These are phyloP conservation scores for Botrytis galanthina DNA, from an alignment of 2,329 filamentous ascomycete genomes.

Conservation along the genomic window DNA sequence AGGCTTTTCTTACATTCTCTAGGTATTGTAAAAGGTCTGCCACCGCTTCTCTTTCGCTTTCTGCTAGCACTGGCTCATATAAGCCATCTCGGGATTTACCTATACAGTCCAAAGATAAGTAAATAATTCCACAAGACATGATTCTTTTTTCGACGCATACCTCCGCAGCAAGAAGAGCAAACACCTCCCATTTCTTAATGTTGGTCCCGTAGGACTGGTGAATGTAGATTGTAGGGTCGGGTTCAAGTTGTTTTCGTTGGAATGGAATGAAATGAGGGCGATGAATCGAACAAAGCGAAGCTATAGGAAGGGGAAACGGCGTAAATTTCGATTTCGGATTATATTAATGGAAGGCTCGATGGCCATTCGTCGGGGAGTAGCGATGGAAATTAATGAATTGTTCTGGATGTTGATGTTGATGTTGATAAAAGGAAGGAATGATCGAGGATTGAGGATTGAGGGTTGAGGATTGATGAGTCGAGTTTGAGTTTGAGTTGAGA, in stretches of 20 bases:
- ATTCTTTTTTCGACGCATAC: constrained; percentile 38
- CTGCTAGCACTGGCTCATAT: constrained; percentile 84
- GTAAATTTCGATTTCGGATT: not conserved
- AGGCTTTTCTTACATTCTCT: constrained; percentile 69
- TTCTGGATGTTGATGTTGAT: constrained; percentile 17
- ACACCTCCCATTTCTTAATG: constrained; percentile 56
- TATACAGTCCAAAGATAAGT: constrained; percentile 41
- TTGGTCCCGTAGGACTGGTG: constrained; percentile 35
- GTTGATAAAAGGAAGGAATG: constrained; percentile 21
- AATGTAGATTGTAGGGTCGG: constrained; percentile 25
- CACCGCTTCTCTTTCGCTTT: constrained; percentile 95
- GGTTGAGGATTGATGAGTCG: not conserved
- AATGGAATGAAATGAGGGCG: constrained; percentile 28
- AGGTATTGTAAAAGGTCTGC: constrained; percentile 93
- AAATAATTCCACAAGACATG: constrained; percentile 23
- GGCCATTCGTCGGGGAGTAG: constrained; percentile 19
- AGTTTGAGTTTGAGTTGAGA: not conserved
- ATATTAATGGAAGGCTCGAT: constrained; percentile 23
- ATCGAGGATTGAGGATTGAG: constrained; percentile 1
- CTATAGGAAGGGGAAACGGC: constrained; percentile 9
- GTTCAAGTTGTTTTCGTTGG: constrained; percentile 31
- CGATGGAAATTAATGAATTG: constrained; percentile 3
- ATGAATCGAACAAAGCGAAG: constrained; percentile 30
- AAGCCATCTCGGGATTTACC: constrained; percentile 77
- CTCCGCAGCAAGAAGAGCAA: constrained; percentile 62